Conservation (phyloP, 129 eudicot species). For the Oenanthe sinensis region DNA sequence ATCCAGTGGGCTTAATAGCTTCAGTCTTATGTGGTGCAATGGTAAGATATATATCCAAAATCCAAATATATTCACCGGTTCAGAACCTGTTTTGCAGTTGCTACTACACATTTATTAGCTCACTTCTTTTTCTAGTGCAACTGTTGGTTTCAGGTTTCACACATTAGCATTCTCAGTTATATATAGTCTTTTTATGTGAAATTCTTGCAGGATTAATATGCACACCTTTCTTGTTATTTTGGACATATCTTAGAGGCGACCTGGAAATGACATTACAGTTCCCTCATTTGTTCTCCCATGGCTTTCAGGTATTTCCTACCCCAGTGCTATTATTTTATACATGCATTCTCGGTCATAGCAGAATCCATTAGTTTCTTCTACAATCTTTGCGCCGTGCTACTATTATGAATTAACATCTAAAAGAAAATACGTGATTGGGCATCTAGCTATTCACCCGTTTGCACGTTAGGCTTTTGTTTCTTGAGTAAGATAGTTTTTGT, state of each 20-base stretch:
- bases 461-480: not conserved
- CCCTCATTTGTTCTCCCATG: conserved; percentile 27
- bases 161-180: not conserved
- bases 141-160: not conserved
- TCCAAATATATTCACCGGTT: not conserved
- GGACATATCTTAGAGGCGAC: conserved; percentile 49
- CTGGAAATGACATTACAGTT: conserved; percentile 30
- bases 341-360: not conserved
- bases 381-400: not conserved
- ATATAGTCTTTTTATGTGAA: not conserved
- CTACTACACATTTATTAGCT: not conserved
- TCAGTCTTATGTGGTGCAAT: conserved; percentile 1
- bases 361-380: not conserved
- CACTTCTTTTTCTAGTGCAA: not conserved
- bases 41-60: not conserved
- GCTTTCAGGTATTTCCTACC: conserved; percentile 33
- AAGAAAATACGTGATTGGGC: not conserved
- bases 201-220: conserved; percentile 1
- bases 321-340: not conserved
- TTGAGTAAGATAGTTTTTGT: not conserved
- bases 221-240: conserved; percentile 34
- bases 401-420: not conserved
- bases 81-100: not conserved
- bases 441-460: not conserved
- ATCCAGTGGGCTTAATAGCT: conserved; percentile 1